Base-by-base conservation (phyloP, 2,329 filamentous ascomycete genomes). In the Aspergillus oerlinghausenensis region DNA sequence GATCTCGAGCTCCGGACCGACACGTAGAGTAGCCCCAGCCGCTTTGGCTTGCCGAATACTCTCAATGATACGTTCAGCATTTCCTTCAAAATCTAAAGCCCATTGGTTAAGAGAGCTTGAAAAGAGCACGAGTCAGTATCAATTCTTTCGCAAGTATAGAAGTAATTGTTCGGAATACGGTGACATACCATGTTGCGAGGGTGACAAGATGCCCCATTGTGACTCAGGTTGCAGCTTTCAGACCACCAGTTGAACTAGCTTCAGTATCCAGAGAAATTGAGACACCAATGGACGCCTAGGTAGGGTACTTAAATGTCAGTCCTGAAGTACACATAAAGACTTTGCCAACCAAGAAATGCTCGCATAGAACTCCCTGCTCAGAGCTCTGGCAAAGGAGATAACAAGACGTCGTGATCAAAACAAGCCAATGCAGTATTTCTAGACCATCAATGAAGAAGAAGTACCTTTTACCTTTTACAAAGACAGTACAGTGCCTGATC, bases 21-120 rank as follows among this genome's bases (percentile, higher is more conserved):
- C 80, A 52, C 86, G 79, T n/a, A 89, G 71, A 9, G 78, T 82
- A n/a, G 86, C 86, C 26, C 84, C 83, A 3, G 78, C 77, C 49
- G 74, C 75, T 70, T 88, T 89, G 19, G 87, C 85, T 55, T 75
- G 63, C 38, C 73, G 76, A 63, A 89, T 85, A 55, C 82, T 85
- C 68, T 87, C 78, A 19, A 86, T 79, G 60, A 89, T 88, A 19
- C 87, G 78, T 50, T 80, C 77, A 1, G 78, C 71, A 65, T 90
- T 90, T 40, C 85, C 86, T 60, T 82, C 77, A 63, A 83, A 88
- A 66, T 88, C 85, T 7, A 88, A 77, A 52, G 82, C 74, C 77
- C 77, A 79, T 63, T 79, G 77, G 52, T 79, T 78, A 6, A 78
- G 69, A 49, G 70, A 69, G 58, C 67, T 69, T 35, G 4, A 5